Evolutionary conservation across 2,329 filamentous ascomycete genomes (phyloP).

Genomic region (Aspergillus alliaceus): DNA sequence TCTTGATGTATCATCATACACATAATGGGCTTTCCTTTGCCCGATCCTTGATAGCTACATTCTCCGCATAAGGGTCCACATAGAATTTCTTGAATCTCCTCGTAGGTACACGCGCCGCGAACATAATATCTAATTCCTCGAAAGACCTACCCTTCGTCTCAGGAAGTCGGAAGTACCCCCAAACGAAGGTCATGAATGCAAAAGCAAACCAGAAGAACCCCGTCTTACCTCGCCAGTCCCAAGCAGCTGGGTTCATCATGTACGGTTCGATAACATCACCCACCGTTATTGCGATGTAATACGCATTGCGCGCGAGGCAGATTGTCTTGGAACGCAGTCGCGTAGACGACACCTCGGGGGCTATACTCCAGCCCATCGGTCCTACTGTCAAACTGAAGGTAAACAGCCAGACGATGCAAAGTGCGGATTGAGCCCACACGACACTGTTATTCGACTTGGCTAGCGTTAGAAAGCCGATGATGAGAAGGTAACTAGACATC

Average conservation of each 20-base stretch:
- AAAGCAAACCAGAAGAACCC: conserved; percentile 43
- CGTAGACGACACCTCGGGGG: conserved; percentile 56
- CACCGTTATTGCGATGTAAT: conserved; percentile 52
- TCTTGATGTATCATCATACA: too few relatives aligned
- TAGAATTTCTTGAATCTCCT: conserved; percentile 8
- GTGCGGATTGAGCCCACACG: conserved; percentile 36
- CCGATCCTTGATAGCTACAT: conserved; percentile 8
- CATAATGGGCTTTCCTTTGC: neutral
- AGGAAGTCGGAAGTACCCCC: conserved; percentile 43
- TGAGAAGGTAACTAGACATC: conserved; percentile 29
- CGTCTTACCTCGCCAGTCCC: conserved; percentile 42
- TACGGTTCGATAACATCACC: conserved; percentile 42
- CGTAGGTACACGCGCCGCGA: conserved; percentile 7
- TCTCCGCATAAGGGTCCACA: conserved; percentile 9
- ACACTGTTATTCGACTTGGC: conserved; percentile 14
- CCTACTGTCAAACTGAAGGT: conserved; percentile 57
- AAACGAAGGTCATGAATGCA: conserved; percentile 35
- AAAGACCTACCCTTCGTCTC: conserved; percentile 36
- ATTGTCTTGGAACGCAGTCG: conserved; percentile 58
- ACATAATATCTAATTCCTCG: conserved; percentile 19
- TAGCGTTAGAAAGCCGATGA: conserved; percentile 26
- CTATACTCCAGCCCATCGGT: conserved; percentile 54
- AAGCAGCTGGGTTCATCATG: conserved; percentile 32
- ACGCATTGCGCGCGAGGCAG: conserved; percentile 52
- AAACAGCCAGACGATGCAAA: conserved; percentile 57